phyloP scores from a whole-genome alignment of 2,329 filamentous ascomycete species.

The Calonectria honghensis region DNA sequence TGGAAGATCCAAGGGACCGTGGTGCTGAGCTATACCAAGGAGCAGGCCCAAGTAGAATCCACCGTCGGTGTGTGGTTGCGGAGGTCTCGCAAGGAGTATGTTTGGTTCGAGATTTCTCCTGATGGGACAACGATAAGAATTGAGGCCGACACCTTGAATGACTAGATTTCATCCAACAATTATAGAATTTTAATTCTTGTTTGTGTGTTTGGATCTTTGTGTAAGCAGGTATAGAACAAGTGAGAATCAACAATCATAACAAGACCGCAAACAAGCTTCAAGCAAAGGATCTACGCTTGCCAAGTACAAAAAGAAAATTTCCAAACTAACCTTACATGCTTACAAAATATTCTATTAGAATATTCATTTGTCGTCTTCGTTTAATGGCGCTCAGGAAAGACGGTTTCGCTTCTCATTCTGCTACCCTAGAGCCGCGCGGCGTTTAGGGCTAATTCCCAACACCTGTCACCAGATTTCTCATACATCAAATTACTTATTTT shows the following conservation, averaged over 20 bases:
- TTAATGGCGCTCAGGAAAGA: background rate
- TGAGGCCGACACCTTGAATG: background rate
- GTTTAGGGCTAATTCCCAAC: background rate
- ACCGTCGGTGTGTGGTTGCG: background rate
- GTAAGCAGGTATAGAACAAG: too few species aligned
- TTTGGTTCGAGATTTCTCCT: background rate
- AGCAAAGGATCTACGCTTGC: background rate
- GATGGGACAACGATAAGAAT: background rate
- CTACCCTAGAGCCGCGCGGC: conserved; percentile 6
- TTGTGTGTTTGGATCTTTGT: background rate
- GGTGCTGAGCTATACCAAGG: background rate
- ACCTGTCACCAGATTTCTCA: background rate
- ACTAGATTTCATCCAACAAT: background rate
- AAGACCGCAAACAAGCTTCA: background rate
- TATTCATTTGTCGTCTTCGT: background rate
- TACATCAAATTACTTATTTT: background rate
- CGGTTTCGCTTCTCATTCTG: background rate
- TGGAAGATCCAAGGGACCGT: conserved; percentile 4
- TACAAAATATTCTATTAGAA: background rate
- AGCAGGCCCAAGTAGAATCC: background rate
- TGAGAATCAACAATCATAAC: too few species aligned
- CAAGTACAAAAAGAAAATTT: background rate
- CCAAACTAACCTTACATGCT: background rate
- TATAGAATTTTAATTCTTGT: background rate
- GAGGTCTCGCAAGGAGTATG: background rate